A percentile compares a stretch with the other conserved stretches of the same genome.
These are phyloP conservation scores for Colletotrichum magnum DNA, from an alignment of 2,329 filamentous ascomycete genomes.

Conservation along the genomic window DNA sequence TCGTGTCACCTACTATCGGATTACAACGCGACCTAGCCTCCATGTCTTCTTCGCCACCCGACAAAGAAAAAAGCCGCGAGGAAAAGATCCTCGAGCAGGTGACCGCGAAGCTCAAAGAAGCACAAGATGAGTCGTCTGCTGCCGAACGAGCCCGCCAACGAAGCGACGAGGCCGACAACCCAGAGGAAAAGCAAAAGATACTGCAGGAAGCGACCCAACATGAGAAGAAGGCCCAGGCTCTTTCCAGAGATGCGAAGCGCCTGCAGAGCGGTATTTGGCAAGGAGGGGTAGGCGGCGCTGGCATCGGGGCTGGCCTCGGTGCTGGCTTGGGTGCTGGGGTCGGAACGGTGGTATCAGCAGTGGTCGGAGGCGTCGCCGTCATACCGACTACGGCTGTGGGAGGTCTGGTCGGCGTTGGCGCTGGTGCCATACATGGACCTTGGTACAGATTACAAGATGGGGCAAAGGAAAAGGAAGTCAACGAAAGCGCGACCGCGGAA, in stretches of 20 bases:
- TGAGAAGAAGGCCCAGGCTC: conserved; percentile 22
- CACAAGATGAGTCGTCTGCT: conserved; percentile 22
- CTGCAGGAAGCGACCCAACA: conserved; percentile 33
- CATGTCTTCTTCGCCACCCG: conserved; percentile 30
- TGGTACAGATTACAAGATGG: conserved; percentile 28
- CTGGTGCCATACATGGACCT: conserved; percentile 32
- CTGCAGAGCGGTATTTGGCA: conserved; percentile 37
- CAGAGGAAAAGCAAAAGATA: conserved; percentile 30
- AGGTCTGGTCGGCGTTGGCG: conserved; percentile 20
- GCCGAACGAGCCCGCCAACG: conserved; percentile 21
- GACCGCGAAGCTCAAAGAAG: conserved; percentile 33
- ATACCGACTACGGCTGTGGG: conserved; percentile 29
- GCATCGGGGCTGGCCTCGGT: conserved; percentile 31
- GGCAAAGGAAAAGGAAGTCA: conserved; percentile 2
- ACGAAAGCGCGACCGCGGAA: neutral
- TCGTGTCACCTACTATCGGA: neutral
- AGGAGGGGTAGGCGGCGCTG: conserved; percentile 33
- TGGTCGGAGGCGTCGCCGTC: conserved; percentile 33
- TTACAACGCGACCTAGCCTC: neutral
- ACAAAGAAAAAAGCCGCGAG: conserved; percentile 26
- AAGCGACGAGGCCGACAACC: conserved; percentile 23
- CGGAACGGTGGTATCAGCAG: conserved; percentile 21
- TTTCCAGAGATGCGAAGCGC: conserved; percentile 21
- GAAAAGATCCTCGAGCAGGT: conserved; percentile 34
- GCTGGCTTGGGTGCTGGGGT: conserved; percentile 29